Evolutionary conservation across 2,329 filamentous ascomycete genomes (phyloP), one percentile per base, ranked within the genome.

Genomic region (Colletotrichum sp.): DNA sequence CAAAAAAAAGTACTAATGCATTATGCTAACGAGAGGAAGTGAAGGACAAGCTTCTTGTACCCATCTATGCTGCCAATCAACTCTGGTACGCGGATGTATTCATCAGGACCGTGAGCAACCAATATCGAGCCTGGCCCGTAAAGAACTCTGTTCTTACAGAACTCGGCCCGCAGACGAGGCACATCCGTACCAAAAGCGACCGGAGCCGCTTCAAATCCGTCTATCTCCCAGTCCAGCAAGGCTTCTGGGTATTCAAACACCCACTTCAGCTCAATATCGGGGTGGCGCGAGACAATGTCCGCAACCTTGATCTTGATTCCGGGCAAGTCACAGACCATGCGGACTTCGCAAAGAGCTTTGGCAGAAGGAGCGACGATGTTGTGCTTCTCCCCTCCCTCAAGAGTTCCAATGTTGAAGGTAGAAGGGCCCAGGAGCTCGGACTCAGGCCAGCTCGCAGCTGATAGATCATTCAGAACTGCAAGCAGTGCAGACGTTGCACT

Each of bases 121-220:
- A 82, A 71, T 59, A 86, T 86, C 8, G 83, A 84, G 0, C 84
- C 85, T 3, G 85, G 85, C 1, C 84, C 85, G 71, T 86, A 86
- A 24, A 87, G 78, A 18, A 85, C 82, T 65, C 83, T 84, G 55
- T 80, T 85, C 57, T 83, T 32, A 39, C 79, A 79, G 80, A 22
- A 80, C 74, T 62, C 83, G 78, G 59, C 78, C 39, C 79, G 80
- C 9, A 86, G 79, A 6, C 84, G 80, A 6, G 85, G 85, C 6
- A 85, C 82, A 52, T 87, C 85, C 3, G 85, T 86, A 1, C 85
- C 85, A 72, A 84, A 86, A 5, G 83, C 79, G 60, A 86, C 84
- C 0, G 84, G 82, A 9, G 82, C 81, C 6, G 82, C 79, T 16
- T 85, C 83, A 63, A 86, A 84, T 3, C 84, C 84, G 26, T 81